Evolutionary conservation across 2,329 filamentous ascomycete species (phyloP).

Genomic region (Paecilomyces sp.): DNA sequence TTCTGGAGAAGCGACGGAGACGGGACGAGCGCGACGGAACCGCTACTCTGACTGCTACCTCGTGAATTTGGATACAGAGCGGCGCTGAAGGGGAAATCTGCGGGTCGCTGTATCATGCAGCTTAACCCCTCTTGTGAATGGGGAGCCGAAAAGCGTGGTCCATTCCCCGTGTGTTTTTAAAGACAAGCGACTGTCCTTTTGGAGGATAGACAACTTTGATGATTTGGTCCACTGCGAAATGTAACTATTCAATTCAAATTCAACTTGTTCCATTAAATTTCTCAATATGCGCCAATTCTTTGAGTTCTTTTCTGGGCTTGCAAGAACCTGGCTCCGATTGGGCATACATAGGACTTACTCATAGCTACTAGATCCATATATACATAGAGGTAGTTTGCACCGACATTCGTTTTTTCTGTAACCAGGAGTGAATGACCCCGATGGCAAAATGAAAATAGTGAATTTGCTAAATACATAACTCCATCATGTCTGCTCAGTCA

Average conservation of each 20-base stretch:
- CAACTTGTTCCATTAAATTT: background rate
- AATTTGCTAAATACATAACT: background rate
- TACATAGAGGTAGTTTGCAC: background rate
- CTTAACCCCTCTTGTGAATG: background rate
- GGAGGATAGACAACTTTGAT: slow-evolving; percentile 3
- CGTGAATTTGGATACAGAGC: slow-evolving; percentile 17
- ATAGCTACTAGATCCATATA: background rate
- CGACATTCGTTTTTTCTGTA: background rate
- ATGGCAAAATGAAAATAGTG: background rate
- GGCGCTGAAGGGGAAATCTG: background rate
- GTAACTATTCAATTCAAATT: background rate
- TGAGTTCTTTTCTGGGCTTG: background rate
- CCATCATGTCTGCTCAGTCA: slow-evolving; percentile 40
- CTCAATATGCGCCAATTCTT: background rate
- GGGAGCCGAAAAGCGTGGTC: background rate
- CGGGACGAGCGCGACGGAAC: slow-evolving; percentile 57
- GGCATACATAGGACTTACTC: background rate
- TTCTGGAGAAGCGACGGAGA: slow-evolving; percentile 85
- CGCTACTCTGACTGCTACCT: slow-evolving; percentile 26
- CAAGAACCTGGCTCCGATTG: background rate
- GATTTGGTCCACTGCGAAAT: slow-evolving; percentile 1
- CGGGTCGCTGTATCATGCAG: background rate
- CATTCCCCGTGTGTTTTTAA: background rate
- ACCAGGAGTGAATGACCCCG: background rate
- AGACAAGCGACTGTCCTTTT: background rate